phyloP scores from a whole-genome alignment of 2,329 filamentous ascomycete species.

The Cladosporium sp. region DNA sequence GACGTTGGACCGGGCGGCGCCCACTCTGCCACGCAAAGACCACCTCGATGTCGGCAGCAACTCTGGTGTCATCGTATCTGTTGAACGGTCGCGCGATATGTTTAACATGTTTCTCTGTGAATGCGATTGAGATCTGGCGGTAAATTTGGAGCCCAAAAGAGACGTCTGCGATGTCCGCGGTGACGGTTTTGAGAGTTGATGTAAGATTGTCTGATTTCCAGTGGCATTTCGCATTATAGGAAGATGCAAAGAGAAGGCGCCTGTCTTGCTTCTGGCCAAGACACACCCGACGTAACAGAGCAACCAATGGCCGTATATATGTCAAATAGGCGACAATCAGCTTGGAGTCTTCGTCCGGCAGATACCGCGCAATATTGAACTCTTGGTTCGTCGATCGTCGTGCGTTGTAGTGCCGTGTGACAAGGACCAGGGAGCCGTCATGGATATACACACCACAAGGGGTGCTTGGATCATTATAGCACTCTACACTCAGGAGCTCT shows the following conservation, averaged over 20 bases:
- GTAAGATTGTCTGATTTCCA: background rate
- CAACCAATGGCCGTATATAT: background rate
- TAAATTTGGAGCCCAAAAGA: slow-evolving; percentile 4
- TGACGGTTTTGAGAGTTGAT: background rate
- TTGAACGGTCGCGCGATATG: slow-evolving; percentile 7
- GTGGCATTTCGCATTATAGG: background rate
- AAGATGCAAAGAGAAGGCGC: background rate
- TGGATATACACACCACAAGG: background rate
- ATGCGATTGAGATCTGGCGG: slow-evolving; percentile 10
- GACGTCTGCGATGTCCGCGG: background rate
- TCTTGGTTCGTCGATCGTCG: slow-evolving; percentile 2
- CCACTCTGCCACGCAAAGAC: slow-evolving; percentile 13
- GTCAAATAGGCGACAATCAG: background rate
- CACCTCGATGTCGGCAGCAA: slow-evolving; percentile 6
- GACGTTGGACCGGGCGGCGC: slow-evolving; percentile 8
- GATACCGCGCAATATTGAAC: slow-evolving; percentile 9
- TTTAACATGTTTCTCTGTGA: slow-evolving; percentile 12
- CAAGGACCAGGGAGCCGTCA: background rate
- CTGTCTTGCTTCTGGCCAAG: background rate
- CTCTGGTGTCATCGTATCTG: slow-evolving; percentile 8
- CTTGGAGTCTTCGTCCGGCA: background rate
- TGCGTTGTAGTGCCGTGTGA: background rate
- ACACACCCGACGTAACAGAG: background rate
- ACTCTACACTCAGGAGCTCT: background rate
- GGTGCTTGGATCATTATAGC: background rate